Evolutionary conservation across 78 protist genomes (phyloP).

Genomic region (Emiliania huxleyi): DNA sequence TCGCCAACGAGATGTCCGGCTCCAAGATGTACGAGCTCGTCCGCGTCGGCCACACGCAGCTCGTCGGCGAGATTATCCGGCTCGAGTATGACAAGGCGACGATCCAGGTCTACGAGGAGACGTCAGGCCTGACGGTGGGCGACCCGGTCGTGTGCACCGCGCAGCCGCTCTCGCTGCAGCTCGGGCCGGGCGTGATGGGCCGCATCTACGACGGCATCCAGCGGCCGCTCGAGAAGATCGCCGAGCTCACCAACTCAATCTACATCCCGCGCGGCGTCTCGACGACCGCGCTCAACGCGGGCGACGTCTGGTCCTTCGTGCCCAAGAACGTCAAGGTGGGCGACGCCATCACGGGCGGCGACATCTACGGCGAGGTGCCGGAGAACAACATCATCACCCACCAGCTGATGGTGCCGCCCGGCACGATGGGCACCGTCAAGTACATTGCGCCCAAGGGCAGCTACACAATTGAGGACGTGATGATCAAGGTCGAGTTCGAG

Average conservation of each 20-base stretch:
- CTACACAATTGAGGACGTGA: constrained; percentile 76
- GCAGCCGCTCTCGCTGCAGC: constrained; percentile 91
- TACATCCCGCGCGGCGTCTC: constrained; percentile 97
- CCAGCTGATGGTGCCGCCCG: constrained; percentile 93
- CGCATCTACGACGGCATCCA: constrained; percentile 99
- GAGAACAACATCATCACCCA: constrained; percentile 92
- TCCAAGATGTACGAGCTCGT: constrained; percentile 99
- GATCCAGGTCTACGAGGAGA: constrained; percentile 99
- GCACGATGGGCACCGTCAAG: constrained; percentile 80
- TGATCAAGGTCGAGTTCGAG: constrained; percentile 68
- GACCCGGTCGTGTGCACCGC: constrained; percentile 98
- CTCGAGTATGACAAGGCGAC: constrained; percentile 99
- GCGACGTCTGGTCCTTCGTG: constrained; percentile 80
- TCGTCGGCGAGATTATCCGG: constrained; percentile 99
- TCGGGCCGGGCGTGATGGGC: constrained; percentile 99
- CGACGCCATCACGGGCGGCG: constrained; percentile 93
- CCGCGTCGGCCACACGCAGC: constrained; percentile 91
- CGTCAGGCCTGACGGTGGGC: constrained; percentile 99
- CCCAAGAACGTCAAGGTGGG: constrained; percentile 78
- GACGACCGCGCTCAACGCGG: constrained; percentile 80
- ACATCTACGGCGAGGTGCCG: constrained; percentile 87
- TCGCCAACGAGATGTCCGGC: constrained; percentile 98
- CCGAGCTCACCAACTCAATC: constrained; percentile 57
- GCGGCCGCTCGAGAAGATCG: constrained; percentile 94
- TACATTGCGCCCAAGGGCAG: constrained; percentile 86